Conservation (phyloP, 257 asterid species). For the Solanum chilense region DNA sequence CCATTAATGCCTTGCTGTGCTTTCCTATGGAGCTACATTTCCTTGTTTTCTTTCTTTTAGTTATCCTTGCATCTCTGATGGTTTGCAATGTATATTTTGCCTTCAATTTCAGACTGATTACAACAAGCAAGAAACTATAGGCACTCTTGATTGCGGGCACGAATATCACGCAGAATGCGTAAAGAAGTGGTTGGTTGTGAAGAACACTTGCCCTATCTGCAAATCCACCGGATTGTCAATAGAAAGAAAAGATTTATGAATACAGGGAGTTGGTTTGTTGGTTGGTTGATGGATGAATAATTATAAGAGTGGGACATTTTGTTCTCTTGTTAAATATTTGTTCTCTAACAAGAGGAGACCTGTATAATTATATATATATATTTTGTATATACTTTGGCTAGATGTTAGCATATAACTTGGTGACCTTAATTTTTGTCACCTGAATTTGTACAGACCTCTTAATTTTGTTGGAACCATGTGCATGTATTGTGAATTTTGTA, state of each 20-base stretch:
- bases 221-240: conserved; percentile 1
- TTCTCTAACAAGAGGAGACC: not conserved
- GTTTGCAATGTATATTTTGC: not conserved
- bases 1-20: not conserved
- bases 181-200: conserved; percentile 12
- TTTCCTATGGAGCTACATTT: not conserved
- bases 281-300: conserved; percentile 15
- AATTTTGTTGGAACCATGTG: not conserved
- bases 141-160: conserved; percentile 14
- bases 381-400: conserved; percentile 36
- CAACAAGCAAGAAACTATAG: conserved; percentile 1
- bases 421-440: conserved; percentile 31
- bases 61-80: not conserved
- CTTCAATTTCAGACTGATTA: conserved; percentile 1
- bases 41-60: not conserved
- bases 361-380: conserved; percentile 27
- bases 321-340: not conserved
- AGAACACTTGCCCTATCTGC: conserved; percentile 21
- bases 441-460: conserved; percentile 46
- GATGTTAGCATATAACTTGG: not conserved
- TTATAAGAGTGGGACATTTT: conserved; percentile 18
- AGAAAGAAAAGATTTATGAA: conserved; percentile 24
- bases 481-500: conserved; percentile 27
- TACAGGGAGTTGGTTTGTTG: not conserved
- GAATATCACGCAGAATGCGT: conserved; percentile 10